Evolutionary conservation across 768 basidiomycete genomes (phyloP).

Genomic region (Calocybe gangraenosa): DNA sequence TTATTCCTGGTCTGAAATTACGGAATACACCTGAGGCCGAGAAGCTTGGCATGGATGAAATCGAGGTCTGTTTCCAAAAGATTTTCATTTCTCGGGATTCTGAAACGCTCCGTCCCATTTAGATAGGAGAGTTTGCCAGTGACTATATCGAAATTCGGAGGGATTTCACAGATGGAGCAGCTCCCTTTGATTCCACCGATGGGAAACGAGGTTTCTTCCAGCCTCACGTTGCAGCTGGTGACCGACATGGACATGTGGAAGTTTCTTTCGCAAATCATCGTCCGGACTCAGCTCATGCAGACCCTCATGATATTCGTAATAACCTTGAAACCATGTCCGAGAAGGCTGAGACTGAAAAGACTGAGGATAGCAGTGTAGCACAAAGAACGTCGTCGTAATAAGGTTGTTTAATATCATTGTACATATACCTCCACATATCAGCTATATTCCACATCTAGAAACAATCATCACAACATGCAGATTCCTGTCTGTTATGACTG

Average conservation of each 20-base stretch:
- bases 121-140: slow-evolving; percentile 69
- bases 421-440: slow-evolving; percentile 11
- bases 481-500: not conserved
- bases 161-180: slow-evolving; percentile 55
- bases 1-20: slow-evolving; percentile 55
- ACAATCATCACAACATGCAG: too few relatives aligned
- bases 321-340: slow-evolving; percentile 22
- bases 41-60: slow-evolving; percentile 63
- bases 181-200: slow-evolving; percentile 30
- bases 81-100: not conserved
- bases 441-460: slow-evolving; percentile 7
- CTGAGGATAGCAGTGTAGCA: slow-evolving; percentile 20
- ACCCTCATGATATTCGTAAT: slow-evolving; percentile 5
- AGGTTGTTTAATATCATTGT: slow-evolving; percentile 8
- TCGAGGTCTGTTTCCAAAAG: slow-evolving; percentile 44
- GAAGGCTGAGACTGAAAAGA: slow-evolving; percentile 24
- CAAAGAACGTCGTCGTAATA: slow-evolving; percentile 8
- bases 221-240: slow-evolving; percentile 29
- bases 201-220: slow-evolving; percentile 18
- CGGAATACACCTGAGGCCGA: slow-evolving; percentile 54
- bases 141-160: slow-evolving; percentile 70
- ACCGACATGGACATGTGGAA: slow-evolving; percentile 36
- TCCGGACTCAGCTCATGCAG: slow-evolving; percentile 6
- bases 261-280: slow-evolving; percentile 17
- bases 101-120: not conserved